Base-by-base conservation (phyloP, 2,329 filamentous ascomycete species). In the Fusarium denticulatum region DNA sequence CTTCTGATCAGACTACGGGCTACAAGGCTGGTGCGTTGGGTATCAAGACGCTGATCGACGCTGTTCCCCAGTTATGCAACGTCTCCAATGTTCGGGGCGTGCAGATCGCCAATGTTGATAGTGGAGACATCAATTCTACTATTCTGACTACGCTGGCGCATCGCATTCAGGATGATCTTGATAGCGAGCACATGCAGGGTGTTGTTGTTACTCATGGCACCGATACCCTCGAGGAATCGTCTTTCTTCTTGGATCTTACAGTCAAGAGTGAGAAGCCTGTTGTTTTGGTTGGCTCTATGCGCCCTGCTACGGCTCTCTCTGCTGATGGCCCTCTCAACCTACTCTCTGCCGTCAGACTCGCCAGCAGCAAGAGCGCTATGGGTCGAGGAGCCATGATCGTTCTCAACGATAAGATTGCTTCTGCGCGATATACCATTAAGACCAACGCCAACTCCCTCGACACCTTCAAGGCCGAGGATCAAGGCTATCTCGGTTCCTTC, bases 161-260 rank as follows among this genome's bases (percentile, higher is more conserved):
- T 16, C 80, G 82, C 37, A 85, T 90, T 64, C 86, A 87, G 60
- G 64, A 57, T 11, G 86, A 86, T 60, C 79, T 89, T 4, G 83
- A 85, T 28, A 76, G 73, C 43, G 80, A 81, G 8, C 60, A 80
- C 26, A 79, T 78, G 24, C 78, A 81, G 79, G 89, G 86, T n/a
- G 87, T 87, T 7, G 87, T 91, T 6, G 81, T 92, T 52, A 91
- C 90, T 0, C 90, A 92, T 72, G 90, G 90, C 39, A 92, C 90
- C 14, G 90, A 92, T 74, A 90, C 88, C 0, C 82, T 92, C 1
- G 89, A 91, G 74, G 89, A 91, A 77, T 86, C 87, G 0, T 86
- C 88, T 7, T 91, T 91, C 81, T 91, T 90, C 81, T 80, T 92
- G 10, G 87, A 91, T 60, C 78, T 88, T 5, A 89, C 88, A 0